phyloP scores from a whole-genome alignment of 345 rosid species.

The Moringa oleifera region DNA sequence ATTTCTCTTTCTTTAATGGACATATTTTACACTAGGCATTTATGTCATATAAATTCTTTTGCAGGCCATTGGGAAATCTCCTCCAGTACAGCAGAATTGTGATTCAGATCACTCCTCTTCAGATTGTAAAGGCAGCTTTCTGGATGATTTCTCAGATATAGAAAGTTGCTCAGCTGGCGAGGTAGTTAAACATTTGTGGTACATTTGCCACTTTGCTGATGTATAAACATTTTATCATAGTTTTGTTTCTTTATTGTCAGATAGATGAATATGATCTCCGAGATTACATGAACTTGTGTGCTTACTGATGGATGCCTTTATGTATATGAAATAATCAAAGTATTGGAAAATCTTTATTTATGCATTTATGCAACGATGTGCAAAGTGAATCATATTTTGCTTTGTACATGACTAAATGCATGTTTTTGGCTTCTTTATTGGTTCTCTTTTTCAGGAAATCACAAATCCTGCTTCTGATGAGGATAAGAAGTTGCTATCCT shows the following conservation, averaged over 20 bases:
- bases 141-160: constrained; percentile 43
- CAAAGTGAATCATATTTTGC: background rate
- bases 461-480: constrained; percentile 30
- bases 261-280: background rate
- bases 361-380: background rate
- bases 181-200: constrained; percentile 34
- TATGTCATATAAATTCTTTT: constrained; percentile 6
- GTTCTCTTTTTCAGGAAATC: constrained; percentile 35
- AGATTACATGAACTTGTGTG: background rate
- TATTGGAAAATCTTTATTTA: background rate
- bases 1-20: no score
- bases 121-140: constrained; percentile 42
- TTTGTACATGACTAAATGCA: constrained; percentile 2
- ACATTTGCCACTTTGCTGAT: background rate
- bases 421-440: background rate
- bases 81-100: constrained; percentile 28
- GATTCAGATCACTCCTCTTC: constrained; percentile 42
- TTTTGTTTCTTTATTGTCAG: background rate
- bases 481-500: constrained; percentile 29
- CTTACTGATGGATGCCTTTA: constrained; percentile 1
- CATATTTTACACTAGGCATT: no score
- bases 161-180: constrained; percentile 46
- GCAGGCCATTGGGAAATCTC: constrained; percentile 53
- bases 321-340: no score
- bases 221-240: background rate